These are phyloP conservation scores for Allomyces javanicus DNA, from an alignment of 192 early-diverging fungal genomes.

Conservation along the genomic window DNA sequence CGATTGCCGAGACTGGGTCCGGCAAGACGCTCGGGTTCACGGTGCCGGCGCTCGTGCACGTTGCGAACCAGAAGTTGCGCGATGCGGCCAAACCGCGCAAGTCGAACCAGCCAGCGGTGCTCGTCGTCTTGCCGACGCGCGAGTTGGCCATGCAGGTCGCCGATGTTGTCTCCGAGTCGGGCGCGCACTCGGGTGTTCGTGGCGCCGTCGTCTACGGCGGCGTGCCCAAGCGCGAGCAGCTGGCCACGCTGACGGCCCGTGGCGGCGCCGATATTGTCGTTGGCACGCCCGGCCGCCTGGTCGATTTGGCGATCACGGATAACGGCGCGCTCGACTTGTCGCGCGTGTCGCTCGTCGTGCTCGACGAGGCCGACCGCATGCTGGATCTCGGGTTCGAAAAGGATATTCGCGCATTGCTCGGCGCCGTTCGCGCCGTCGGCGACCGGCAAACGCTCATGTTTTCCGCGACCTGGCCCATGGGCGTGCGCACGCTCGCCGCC, in stretches of 20 bases:
- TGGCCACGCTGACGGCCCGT: conserved; percentile 42
- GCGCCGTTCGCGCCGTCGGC: conserved; percentile 63
- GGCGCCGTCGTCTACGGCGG: conserved; percentile 94
- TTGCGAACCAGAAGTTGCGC: conserved; percentile 84
- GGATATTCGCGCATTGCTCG: conserved; percentile 93
- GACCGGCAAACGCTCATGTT: conserved; percentile 98
- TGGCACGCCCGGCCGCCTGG: conserved; percentile 92
- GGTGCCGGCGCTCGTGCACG: conserved; percentile 91
- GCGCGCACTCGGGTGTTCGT: conserved; percentile 66
- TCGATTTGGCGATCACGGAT: conserved; percentile 69
- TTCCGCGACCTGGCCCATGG: conserved; percentile 98
- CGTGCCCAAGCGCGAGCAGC: conserved; percentile 75
- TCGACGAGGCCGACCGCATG: conserved; percentile 99
- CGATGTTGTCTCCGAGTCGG: conserved; percentile 85
- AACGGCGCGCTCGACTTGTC: conserved; percentile 70
- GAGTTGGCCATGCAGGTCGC: conserved; percentile 96
- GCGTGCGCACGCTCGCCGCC: conserved; percentile 74
- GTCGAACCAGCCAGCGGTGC: conserved; percentile 29
- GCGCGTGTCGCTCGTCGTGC: conserved; percentile 87
- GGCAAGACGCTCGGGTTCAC: conserved; percentile 93
- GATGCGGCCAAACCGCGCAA: conserved; percentile 82
- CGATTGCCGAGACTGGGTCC: conserved; percentile 68
- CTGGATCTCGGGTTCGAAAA: conserved; percentile 98
- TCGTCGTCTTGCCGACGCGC: conserved; percentile 88
- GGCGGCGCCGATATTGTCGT: conserved; percentile 89